Base-by-base conservation (phyloP, 345 rosid species). In the Jatropha curcas region DNA sequence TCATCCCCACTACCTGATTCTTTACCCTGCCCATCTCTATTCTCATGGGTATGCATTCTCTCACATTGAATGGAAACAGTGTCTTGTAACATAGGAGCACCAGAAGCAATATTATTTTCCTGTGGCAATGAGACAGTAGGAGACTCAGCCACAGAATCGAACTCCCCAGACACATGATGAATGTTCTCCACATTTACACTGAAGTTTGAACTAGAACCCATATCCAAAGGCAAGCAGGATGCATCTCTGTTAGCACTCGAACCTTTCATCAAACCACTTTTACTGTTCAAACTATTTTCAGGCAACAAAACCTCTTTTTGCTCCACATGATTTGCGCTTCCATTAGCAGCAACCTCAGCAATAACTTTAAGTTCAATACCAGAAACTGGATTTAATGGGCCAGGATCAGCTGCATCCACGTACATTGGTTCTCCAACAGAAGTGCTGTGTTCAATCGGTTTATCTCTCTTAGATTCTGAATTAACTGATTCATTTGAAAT, bases 81-180 rank as follows among this genome's bases (percentile, higher is more conserved):
- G 68, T 75, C 79, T 50, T 74, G 79, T 3, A 76, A 55, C 35
- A 62, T 58, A 31, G 85, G 70, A 66, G 67, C 68, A 20, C 64
- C 63, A 67, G 63, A 51, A 57, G 79, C 77, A 66, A 30, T 62
- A 52, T 78, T 65, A 63, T 73, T 76, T 55, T 68, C 84, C 67
- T 52, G 80, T 5, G 52, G 77, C 63, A 77, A 73, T 63, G 74
- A 63, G 13, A 67, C 50, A 12, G 70, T 67, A 30, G 65, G 68
- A 68, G 81, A 66, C 60, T 81, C 80, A 34, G 58, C 78, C 16
- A 71, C 72, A 19, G 80, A 67, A 59, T 68, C 79, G 71, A 84
- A 60, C 65, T 71, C 81, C 37, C 71, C 62, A 25, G 87, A 77
- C 65, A 62, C 85, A 70, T 79, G 83, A 75, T 76, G 84, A 65